Percentiles rank a stretch among this genome's conserved stretches.
Conservation (phyloP, 192 early-diverging fungal genomes). For the Podila verticillata region DNA sequence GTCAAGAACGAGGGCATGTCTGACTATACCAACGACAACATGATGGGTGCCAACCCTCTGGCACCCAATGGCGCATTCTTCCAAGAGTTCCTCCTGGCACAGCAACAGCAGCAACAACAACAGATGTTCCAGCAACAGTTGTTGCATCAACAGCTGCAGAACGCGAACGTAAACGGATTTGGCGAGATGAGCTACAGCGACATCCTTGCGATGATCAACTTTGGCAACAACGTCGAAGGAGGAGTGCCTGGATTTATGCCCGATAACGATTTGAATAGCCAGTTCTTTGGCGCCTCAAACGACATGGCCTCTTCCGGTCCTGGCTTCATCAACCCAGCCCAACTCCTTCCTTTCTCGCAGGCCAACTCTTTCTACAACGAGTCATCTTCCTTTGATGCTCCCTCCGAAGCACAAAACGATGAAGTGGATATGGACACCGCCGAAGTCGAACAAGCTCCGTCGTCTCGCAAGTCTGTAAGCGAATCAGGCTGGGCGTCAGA, state of each 20-base stretch:
- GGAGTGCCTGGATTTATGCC: slow-evolving; percentile 26
- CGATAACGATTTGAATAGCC: slow-evolving; percentile 29
- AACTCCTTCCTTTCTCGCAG: slow-evolving; percentile 35
- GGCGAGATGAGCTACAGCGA: slow-evolving; percentile 42
- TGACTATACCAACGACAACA: slow-evolving; percentile 31
- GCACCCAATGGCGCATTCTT: slow-evolving; percentile 25
- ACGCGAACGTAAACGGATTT: slow-evolving; percentile 20
- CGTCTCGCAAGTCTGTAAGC: slow-evolving; percentile 7
- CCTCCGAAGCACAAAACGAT: slow-evolving; percentile 20
- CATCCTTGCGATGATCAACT: slow-evolving; percentile 45
- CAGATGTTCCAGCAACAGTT: slow-evolving; percentile 30
- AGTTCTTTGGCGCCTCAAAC: slow-evolving; percentile 27
- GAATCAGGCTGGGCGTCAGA: slow-evolving; percentile 18
- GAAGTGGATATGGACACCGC: slow-evolving; percentile 43
- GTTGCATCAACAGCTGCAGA: slow-evolving; percentile 37
- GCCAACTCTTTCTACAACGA: slow-evolving; percentile 23
- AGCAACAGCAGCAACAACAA: slow-evolving; percentile 31
- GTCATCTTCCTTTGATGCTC: slow-evolving; percentile 19
- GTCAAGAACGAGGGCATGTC: slow-evolving; percentile 23
- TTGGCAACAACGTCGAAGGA: slow-evolving; percentile 23
- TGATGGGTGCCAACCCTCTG: slow-evolving; percentile 13
- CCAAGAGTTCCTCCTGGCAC: slow-evolving; percentile 24
- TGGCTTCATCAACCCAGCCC: slow-evolving; percentile 45
- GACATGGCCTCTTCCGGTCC: slow-evolving; percentile 7
- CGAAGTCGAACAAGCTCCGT: slow-evolving; percentile 11